phyloP scores from a whole-genome alignment of 108 stramenopile species.

The Fragilariopsis cylindrus region DNA sequence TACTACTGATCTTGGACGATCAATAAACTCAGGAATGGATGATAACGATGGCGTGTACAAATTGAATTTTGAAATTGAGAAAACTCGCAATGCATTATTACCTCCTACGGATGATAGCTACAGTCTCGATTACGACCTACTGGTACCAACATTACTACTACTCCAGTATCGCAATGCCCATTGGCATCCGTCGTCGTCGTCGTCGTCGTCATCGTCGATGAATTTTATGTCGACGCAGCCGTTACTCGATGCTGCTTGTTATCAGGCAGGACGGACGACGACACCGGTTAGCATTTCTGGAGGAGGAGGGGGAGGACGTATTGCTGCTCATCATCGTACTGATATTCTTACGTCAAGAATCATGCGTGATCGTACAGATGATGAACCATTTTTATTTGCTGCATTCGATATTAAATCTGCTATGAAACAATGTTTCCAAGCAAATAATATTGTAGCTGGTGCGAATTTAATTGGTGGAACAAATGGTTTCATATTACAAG shows the following conservation, averaged over 20 bases:
- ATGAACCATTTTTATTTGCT: conserved; percentile 46
- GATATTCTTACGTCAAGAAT: not conserved
- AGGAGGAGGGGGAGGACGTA: not conserved
- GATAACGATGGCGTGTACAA: conserved; percentile 29
- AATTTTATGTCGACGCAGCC: conserved; percentile 51
- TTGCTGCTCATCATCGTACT: not conserved
- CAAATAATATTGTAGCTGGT: conserved; percentile 70
- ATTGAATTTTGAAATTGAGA: conserved; percentile 18
- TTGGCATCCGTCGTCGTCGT: conserved; percentile 34
- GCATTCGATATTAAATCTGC: conserved; percentile 54
- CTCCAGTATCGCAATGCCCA: conserved; percentile 37
- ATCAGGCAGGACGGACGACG: conserved; percentile 52
- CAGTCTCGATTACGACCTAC: conserved; percentile 75
- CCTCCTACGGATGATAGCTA: conserved; percentile 27
- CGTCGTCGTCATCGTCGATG: not conserved
- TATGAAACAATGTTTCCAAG: conserved; percentile 67
- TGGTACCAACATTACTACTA: conserved; percentile 68
- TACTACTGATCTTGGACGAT: not conserved
- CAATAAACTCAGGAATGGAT: not conserved
- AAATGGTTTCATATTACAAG: conserved; percentile 71
- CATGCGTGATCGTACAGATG: conserved; percentile 2
- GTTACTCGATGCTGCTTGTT: conserved; percentile 71
- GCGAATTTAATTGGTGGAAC: conserved; percentile 74
- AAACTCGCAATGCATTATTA: conserved; percentile 34
- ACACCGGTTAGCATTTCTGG: not conserved